Conservation (phyloP, 2,329 filamentous ascomycete species). For the Pseudogymnoascus sp. region DNA sequence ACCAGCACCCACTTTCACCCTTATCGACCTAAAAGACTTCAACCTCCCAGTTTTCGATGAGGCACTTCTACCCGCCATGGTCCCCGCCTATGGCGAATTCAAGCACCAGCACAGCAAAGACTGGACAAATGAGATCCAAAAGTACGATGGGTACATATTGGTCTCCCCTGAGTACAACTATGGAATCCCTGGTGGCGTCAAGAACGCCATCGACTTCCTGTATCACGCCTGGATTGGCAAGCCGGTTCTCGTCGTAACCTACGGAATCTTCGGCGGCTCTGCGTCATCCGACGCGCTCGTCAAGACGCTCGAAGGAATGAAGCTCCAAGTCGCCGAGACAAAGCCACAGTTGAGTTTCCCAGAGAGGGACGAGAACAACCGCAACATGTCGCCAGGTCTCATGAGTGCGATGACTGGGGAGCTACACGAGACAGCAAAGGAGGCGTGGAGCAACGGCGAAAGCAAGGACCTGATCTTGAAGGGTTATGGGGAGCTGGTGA, state of each 20-base stretch:
- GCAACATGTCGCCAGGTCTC: slow-evolving; percentile 3
- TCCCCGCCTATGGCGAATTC: slow-evolving; percentile 34
- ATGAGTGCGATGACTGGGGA: background rate
- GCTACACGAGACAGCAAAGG: background rate
- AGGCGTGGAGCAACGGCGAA: background rate
- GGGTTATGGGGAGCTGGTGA: background rate
- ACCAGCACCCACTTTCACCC: slow-evolving; percentile 21
- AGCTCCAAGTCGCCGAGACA: slow-evolving; percentile 29
- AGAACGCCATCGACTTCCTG: slow-evolving; percentile 59
- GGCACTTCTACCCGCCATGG: slow-evolving; percentile 32
- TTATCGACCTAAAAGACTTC: slow-evolving; percentile 34
- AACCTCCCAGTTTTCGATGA: slow-evolving; percentile 43
- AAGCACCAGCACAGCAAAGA: slow-evolving; percentile 35
- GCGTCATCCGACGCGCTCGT: slow-evolving; percentile 28
- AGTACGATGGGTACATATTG: slow-evolving; percentile 42
- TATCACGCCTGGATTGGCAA: slow-evolving; percentile 53
- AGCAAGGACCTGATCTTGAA: slow-evolving; percentile 4
- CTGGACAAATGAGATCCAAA: slow-evolving; percentile 40
- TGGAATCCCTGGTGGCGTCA: slow-evolving; percentile 46
- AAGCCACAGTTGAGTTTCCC: slow-evolving; percentile 29
- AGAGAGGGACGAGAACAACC: slow-evolving; percentile 9
- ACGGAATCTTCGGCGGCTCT: slow-evolving; percentile 42
- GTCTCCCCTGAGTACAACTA: slow-evolving; percentile 53
- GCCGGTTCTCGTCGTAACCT: slow-evolving; percentile 46
- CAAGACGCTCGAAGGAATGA: slow-evolving; percentile 26